These are phyloP conservation scores for Erodium maritimum DNA, from an alignment of 345 rosid genomes.

Conservation along the genomic window DNA sequence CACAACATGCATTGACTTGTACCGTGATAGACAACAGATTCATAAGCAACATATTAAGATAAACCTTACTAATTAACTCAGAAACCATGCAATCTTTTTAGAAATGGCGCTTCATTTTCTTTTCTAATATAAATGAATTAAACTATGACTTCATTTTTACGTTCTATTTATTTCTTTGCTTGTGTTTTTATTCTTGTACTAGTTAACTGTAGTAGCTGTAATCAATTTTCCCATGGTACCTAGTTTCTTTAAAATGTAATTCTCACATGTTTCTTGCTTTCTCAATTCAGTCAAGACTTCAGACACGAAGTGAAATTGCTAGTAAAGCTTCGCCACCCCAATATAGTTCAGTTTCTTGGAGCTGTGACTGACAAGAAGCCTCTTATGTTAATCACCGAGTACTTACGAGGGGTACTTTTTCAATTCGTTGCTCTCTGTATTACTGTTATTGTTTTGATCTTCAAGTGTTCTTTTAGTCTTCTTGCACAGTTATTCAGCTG, in stretches of 20 bases:
- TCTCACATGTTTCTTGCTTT: slow-evolving; percentile 14
- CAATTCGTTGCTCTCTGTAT: neutral
- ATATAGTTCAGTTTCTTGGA: slow-evolving; percentile 93
- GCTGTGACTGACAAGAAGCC: slow-evolving; percentile 99
- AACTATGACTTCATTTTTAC: neutral
- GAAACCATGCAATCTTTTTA: too few species aligned
- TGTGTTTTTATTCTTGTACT: neutral
- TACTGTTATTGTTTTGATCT: neutral
- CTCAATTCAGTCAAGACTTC: slow-evolving; percentile 80
- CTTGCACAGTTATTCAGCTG: neutral
- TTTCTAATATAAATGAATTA: neutral
- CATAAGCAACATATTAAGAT: neutral
- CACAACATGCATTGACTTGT: neutral
- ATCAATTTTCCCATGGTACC: neutral
- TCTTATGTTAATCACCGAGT: slow-evolving; percentile 94
- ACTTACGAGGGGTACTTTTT: slow-evolving; percentile 74
- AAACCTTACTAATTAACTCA: neutral
- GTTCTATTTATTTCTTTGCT: too few species aligned
- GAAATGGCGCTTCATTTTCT: too few species aligned
- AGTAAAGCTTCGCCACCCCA: slow-evolving; percentile 99
- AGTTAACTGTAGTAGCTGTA: neutral
- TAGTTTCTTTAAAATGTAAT: neutral
- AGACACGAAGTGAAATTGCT: slow-evolving; percentile 96
- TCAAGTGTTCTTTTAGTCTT: neutral
- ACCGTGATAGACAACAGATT: neutral